Conservation (phyloP, 345 rosid species). For the Rhodamnia rubescens region DNA sequence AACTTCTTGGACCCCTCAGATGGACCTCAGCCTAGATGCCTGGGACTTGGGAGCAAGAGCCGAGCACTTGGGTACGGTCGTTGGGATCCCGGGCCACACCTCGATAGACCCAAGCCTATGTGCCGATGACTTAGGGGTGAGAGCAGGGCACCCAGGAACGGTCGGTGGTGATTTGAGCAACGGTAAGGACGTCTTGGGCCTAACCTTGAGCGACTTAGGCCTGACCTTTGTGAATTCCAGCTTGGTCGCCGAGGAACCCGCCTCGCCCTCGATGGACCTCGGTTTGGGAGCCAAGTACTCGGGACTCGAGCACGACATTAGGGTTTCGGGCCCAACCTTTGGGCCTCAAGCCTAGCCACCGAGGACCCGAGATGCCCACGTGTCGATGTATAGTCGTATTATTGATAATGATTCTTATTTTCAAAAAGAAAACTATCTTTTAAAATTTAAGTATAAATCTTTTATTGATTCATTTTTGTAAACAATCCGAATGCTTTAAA, state of each 20-base stretch:
- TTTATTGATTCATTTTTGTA: no score
- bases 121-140: neutral
- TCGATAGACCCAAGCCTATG: neutral
- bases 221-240: neutral
- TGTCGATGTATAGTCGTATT: no score
- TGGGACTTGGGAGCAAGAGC: no score
- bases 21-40: neutral
- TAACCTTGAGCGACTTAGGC: neutral
- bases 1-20: no score
- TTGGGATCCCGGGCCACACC: neutral
- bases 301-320: neutral
- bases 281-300: neutral
- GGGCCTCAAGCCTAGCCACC: no score
- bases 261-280: neutral
- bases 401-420: no score
- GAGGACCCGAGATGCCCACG: no score
- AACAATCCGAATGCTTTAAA: no score
- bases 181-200: neutral
- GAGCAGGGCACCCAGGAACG: neutral
- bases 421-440: no score
- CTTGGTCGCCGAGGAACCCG: no score
- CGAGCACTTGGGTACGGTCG: accelerated
- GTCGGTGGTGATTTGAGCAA: neutral
- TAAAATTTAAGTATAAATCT: no score
- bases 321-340: neutral